A percentile compares a stretch with the other conserved stretches of the same genome.
These are phyloP conservation scores for Silene vulgaris DNA, from an alignment of 179 eudicot species.

Conservation along the genomic window DNA sequence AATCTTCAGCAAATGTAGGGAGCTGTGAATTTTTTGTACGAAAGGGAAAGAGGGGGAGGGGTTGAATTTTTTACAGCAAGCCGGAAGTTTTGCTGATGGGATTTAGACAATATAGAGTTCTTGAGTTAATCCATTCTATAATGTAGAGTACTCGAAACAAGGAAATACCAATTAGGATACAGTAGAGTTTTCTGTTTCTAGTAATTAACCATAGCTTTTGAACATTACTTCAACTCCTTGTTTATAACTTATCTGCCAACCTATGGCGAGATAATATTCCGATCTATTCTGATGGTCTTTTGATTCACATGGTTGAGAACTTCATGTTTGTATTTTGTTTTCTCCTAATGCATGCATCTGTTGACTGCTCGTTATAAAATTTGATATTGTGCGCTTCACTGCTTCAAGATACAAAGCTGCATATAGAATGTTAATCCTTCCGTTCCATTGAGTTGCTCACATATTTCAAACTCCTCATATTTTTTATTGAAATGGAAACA, in stretches of 20 bases:
- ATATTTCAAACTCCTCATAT: background rate
- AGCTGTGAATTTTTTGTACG: no score
- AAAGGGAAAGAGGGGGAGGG: no score
- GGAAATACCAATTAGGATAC: background rate
- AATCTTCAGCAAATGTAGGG: background rate
- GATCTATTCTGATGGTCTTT: background rate
- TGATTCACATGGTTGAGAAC: conserved; percentile 8
- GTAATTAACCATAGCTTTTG: background rate
- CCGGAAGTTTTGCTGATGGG: background rate
- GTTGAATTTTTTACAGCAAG: background rate
- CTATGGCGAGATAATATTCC: background rate
- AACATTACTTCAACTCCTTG: background rate
- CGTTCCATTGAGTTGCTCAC: background rate
- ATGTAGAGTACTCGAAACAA: background rate
- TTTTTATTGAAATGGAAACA: background rate
- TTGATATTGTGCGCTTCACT: background rate
- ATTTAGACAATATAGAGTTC: background rate
- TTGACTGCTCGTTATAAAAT: background rate
- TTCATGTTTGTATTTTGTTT: background rate
- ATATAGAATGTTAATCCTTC: background rate
- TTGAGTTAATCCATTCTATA: background rate
- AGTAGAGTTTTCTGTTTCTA: background rate
- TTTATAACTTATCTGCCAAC: background rate
- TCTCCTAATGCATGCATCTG: background rate
- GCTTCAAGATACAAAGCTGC: background rate